A percentile compares a stretch with the other conserved stretches of the same genome.
Conservation (phyloP, 768 basidiomycete species). For the Pleurotus ostreatus region DNA sequence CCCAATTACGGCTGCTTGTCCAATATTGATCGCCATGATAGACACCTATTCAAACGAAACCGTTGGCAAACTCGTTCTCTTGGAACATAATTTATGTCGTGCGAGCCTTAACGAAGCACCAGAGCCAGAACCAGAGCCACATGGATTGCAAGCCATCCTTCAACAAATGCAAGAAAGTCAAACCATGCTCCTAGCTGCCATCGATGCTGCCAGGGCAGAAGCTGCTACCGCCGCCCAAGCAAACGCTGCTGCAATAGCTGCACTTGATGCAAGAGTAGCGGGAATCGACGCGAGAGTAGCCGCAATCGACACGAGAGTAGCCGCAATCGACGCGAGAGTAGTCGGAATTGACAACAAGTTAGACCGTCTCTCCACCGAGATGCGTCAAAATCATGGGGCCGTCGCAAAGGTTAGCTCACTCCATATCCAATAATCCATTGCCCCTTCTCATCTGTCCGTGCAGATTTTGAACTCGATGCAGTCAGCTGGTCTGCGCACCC, state of each 20-base stretch:
- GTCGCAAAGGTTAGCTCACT: background rate
- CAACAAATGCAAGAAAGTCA: background rate
- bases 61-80: background rate
- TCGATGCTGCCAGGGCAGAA: background rate
- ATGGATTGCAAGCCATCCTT: background rate
- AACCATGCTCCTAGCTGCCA: background rate
- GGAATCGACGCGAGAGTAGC: too few relatives aligned
- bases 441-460: background rate
- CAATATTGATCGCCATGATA: background rate
- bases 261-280: too few relatives aligned
- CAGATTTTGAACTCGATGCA: background rate
- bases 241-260: too few relatives aligned
- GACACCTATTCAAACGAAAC: background rate
- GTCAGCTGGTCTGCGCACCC: background rate
- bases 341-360: background rate
- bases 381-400: background rate
- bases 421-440: background rate
- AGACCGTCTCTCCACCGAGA: background rate
- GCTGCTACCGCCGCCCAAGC: background rate
- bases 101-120: background rate
- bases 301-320: too few relatives aligned
- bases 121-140: background rate
- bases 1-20: background rate
- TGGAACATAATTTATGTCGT: background rate
- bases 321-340: too few relatives aligned